Conservation (phyloP, 495 filamentous ascomycete species). For the Penicillium ochrochloron region DNA sequence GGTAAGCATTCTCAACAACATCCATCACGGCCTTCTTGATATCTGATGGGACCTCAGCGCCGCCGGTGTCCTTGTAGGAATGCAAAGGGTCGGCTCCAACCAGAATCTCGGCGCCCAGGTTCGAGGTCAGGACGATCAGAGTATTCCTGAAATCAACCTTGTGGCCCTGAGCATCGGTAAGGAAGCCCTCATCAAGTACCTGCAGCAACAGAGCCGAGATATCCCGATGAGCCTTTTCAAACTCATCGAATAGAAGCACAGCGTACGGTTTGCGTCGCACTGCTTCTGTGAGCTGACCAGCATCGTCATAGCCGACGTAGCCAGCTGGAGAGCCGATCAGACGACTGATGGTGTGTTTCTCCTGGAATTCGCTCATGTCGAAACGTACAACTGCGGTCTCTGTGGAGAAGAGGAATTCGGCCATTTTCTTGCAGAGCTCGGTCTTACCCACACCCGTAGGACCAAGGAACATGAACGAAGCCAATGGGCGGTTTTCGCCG, state of each 20-base stretch:
- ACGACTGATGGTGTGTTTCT: conserved; percentile 93
- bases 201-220: conserved; percentile 94
- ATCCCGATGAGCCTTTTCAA: conserved; percentile 95
- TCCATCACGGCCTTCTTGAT: conserved; percentile 84
- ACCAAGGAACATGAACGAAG: conserved; percentile 96
- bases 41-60: conserved; percentile 67
- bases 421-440: conserved; percentile 95
- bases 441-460: conserved; percentile 98
- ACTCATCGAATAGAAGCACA: conserved; percentile 93
- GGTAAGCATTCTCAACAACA: conserved; percentile 76
- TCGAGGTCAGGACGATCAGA: conserved; percentile 93
- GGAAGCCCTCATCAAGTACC: conserved; percentile 94
- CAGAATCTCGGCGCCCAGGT: conserved; percentile 67
- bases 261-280: conserved; percentile 95
- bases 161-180: conserved; percentile 94
- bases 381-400: conserved; percentile 89
- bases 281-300: conserved; percentile 94
- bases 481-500: conserved; percentile 87
- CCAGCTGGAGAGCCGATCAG: conserved; percentile 92
- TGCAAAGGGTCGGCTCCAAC: conserved; percentile 50
- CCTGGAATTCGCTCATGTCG: conserved; percentile 98
- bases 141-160: conserved; percentile 96
- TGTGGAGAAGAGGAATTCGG: conserved; percentile 88
- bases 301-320: conserved; percentile 96
- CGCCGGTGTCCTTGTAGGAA: conserved; percentile 54